A percentile compares a stretch with the other conserved stretches of the same genome.
These are phyloP conservation scores for Quercus phellos DNA, from an alignment of 331 rosid species.

Conservation along the genomic window DNA sequence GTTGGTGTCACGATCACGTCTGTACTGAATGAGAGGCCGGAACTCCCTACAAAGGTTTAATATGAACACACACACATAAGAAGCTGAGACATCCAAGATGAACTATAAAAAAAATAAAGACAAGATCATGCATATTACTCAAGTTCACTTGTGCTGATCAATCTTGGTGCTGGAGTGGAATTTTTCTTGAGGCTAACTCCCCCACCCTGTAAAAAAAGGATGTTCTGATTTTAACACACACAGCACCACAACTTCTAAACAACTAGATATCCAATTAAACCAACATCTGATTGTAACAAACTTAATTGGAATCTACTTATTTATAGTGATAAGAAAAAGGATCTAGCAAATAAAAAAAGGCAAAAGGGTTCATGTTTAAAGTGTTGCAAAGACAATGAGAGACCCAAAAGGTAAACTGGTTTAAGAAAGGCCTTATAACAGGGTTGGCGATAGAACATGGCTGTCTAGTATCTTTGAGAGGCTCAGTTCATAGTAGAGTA, in stretches of 20 bases:
- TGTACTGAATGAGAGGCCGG: slow-evolving; percentile 75
- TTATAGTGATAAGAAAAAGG: too few species aligned
- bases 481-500: too few species aligned
- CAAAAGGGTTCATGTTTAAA: too few species aligned
- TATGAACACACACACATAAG: slow-evolving; percentile 10
- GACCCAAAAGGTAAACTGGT: too few species aligned
- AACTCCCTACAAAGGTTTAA: slow-evolving; percentile 57
- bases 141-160: slow-evolving; percentile 87
- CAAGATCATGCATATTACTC: slow-evolving; percentile 49
- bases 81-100: slow-evolving; percentile 4
- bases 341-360: too few species aligned
- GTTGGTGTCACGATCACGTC: slow-evolving; percentile 71
- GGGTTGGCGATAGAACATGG: not conserved
- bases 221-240: not conserved
- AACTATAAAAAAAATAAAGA: not conserved
- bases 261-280: not conserved
- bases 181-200: slow-evolving; percentile 58
- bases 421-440: not conserved
- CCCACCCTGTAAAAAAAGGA: slow-evolving; percentile 55
- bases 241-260: not conserved
- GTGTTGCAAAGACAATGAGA: too few species aligned
- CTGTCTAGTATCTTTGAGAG: not conserved
- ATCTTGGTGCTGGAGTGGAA: slow-evolving; percentile 69
- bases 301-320: too few species aligned
- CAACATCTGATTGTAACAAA: not conserved